Evolutionary conservation across 75 land plant genomes (phyloP).

Genomic region (Selaginella tamariscina): DNA sequence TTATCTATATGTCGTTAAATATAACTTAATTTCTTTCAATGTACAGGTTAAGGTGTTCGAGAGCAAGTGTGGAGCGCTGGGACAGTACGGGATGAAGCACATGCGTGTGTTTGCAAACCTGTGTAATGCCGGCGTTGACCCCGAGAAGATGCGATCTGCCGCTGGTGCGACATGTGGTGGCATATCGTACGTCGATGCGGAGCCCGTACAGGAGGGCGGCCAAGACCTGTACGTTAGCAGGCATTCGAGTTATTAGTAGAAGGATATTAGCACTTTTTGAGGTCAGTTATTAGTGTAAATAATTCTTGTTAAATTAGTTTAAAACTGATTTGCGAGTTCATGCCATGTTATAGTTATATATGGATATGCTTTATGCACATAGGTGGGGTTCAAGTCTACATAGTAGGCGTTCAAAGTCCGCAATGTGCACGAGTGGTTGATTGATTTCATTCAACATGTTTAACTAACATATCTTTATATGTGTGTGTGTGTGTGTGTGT

Average conservation of each 20-base stretch:
- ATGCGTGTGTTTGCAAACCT: conserved; percentile 79
- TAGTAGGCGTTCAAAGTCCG: too few species aligned
- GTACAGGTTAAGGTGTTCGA: conserved; percentile 39
- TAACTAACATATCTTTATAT: too few species aligned
- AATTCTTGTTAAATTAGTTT: neutral
- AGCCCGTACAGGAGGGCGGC: neutral
- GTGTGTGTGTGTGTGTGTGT: too few species aligned
- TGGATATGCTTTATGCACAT: too few species aligned
- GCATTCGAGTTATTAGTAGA: neutral
- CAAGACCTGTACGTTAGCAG: neutral
- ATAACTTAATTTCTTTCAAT: neutral
- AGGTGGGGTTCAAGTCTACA: too few species aligned
- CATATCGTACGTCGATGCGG: neutral
- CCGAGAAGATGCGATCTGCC: conserved; percentile 46
- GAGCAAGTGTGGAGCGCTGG: conserved; percentile 34
- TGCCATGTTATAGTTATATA: too few species aligned
- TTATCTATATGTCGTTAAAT: too few species aligned
- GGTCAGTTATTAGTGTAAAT: neutral
- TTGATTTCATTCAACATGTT: too few species aligned
- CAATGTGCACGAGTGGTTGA: too few species aligned
- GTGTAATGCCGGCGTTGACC: conserved; percentile 55
- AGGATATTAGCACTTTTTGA: neutral
- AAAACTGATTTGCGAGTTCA: neutral
- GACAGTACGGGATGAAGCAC: conserved; percentile 83
- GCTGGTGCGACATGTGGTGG: conserved; percentile 18